Base-by-base conservation (phyloP, 2,329 filamentous ascomycete genomes). In the Microdochium bolleyi region DNA sequence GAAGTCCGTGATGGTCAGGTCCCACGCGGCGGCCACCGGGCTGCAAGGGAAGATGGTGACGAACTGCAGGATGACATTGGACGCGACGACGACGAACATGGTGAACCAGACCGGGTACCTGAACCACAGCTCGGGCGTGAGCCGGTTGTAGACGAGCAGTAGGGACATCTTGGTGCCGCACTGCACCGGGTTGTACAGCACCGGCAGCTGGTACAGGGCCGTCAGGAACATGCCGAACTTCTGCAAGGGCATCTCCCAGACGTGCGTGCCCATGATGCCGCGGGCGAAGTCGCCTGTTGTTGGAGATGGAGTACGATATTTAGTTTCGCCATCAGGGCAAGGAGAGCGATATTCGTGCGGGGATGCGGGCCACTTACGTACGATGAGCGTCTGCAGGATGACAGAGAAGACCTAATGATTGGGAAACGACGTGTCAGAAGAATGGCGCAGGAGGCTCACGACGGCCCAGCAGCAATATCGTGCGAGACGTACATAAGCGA, bases 121-220 rank as follows among this genome's bases (percentile, higher is more conserved):
- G 24, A 49, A 54, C 49, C 52, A 54, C 9, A n/a, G 30, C 14
- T 32, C 41, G 9, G 52, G 49, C 10, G 52, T 46, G 16, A 53
- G 49, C 7, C 34, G 34, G 34, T 38, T 38, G 34, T 38, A 38
- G 14, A 38, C 34, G 34, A 38, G 34, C 34, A 46, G 48, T 14
- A 53, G 34, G 9, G 37, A 11, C 25, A 53, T 24, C 32, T 53
- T 53, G 24, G 52, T 37, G 5, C 51, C 52, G 38, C 50, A 52
- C 30, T 52, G 51, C 3, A 54, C 49, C 19, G 49, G 37, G 49
- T 55, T 56, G 38, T 54, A 54, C n/a, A 60, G 57, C 19, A 59
- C 61, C 41, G 57, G 55, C 3, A 59, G 53, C 21, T 51, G 44
- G 51, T 55, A 55, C 16, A 55, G 49, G 14, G 51, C 49, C 30